Percentiles rank a stretch among this genome's conserved stretches.
Evolutionary conservation across 1,284 basidiomycete genomes (phyloP).

Genomic region (Papiliotrema fonsecae): DNA sequence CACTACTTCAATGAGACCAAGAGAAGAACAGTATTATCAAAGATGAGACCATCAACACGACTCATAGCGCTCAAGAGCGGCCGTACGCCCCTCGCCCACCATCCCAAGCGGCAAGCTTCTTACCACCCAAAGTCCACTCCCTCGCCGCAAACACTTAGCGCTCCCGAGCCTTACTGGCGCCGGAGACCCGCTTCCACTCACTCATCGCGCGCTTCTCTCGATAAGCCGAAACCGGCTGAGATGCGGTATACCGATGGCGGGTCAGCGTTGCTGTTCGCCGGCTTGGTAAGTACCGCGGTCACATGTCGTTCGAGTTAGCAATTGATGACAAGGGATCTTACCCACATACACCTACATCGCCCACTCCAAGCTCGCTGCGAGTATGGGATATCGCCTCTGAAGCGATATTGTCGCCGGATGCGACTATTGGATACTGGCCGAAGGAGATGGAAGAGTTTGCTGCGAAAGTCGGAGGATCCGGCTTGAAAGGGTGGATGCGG

Average conservation of each 20-base stretch:
- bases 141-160: not conserved
- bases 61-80: too few species aligned
- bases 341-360: constrained; percentile 43
- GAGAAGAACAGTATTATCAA: too few species aligned
- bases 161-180: not conserved
- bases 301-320: not conserved
- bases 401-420: constrained; percentile 39
- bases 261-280: constrained; percentile 1
- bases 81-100: too few species aligned
- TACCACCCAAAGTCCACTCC: not conserved
- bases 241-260: not conserved
- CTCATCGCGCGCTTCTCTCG: not conserved
- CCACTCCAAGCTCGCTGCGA: constrained; percentile 37
- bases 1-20: too few species aligned
- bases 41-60: too few species aligned
- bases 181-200: not conserved
- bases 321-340: constrained; percentile 37
- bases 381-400: constrained; percentile 46
- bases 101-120: not conserved
- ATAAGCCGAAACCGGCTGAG: not conserved
- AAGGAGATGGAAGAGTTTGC: constrained; percentile 40
- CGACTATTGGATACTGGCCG: constrained; percentile 41
- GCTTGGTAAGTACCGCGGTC: not conserved
- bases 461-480: constrained; percentile 22
- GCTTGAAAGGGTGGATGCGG: constrained; percentile 39